These are phyloP conservation scores for Phytopythium chamaehyphon DNA, from an alignment of 352 stramenopile genomes.

Conservation along the genomic window DNA sequence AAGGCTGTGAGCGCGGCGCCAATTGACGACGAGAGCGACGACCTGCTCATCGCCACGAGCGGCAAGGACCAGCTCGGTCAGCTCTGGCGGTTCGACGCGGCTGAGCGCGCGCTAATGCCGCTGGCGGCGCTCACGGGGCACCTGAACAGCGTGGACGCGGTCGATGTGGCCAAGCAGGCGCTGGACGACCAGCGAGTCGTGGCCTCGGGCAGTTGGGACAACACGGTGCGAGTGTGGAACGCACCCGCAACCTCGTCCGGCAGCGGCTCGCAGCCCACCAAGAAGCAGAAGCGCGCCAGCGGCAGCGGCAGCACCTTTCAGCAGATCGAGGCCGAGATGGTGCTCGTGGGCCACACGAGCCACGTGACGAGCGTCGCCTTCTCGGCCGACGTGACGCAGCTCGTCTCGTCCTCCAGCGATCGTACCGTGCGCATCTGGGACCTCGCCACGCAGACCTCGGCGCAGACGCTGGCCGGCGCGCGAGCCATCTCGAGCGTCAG, in stretches of 20 bases:
- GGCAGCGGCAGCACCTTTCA: constrained; percentile 41
- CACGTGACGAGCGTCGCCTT: constrained; percentile 74
- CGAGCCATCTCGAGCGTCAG: constrained; percentile 72
- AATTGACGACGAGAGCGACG: constrained; percentile 15
- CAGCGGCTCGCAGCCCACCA: constrained; percentile 33
- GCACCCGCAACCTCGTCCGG: constrained; percentile 7
- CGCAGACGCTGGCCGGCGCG: constrained; percentile 71
- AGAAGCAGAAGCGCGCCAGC: constrained; percentile 68
- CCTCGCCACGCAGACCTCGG: constrained; percentile 61
- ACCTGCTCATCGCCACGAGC: constrained; percentile 67
- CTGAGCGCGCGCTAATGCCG: constrained; percentile 34
- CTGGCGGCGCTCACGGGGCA: constrained; percentile 62
- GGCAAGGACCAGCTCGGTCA: constrained; percentile 77
- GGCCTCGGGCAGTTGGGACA: constrained; percentile 75
- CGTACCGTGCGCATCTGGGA: constrained; percentile 80
- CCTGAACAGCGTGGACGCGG: constrained; percentile 77
- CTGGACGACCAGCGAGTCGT: constrained; percentile 39
- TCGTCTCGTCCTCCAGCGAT: constrained; percentile 67
- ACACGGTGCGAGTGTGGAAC: constrained; percentile 79
- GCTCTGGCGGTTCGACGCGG: constrained; percentile 49
- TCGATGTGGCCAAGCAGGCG: constrained; percentile 25
- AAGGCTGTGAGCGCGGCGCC: constrained; percentile 47
- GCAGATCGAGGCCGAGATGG: constrained; percentile 66
- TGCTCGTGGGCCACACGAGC: constrained; percentile 77
- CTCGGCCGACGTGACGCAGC: constrained; percentile 28